Percentiles rank a stretch among this genome's conserved stretches.
Conservation (phyloP, 805 yeast species). For the Lachancea cidri region DNA sequence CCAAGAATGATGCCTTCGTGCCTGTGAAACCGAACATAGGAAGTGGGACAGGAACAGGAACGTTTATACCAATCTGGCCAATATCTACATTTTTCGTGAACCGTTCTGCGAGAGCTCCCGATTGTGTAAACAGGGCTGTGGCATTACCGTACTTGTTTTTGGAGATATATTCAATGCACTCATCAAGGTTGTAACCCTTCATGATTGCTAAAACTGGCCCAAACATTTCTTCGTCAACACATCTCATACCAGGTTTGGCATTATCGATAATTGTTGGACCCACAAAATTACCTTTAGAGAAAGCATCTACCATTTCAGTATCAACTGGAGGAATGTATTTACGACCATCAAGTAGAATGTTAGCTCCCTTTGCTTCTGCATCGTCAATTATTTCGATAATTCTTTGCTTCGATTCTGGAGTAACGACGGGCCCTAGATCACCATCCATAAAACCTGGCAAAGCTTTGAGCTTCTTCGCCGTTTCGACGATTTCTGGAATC, state of each 20-base stretch:
- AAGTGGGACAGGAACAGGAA: background rate
- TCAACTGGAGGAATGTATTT: background rate
- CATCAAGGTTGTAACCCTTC: background rate
- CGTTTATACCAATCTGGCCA: background rate
- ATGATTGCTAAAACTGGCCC: background rate
- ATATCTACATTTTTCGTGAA: background rate
- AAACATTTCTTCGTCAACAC: background rate
- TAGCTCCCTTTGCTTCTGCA: background rate
- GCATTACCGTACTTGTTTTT: background rate
- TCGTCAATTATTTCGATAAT: background rate
- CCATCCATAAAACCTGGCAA: background rate
- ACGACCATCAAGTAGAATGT: background rate
- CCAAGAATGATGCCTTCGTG: background rate
- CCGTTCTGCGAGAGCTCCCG: background rate
- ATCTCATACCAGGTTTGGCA: background rate
- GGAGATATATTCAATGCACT: background rate
- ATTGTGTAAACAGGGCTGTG: background rate
- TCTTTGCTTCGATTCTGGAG: background rate
- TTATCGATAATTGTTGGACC: background rate
- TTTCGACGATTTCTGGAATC: background rate
- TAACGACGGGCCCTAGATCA: background rate
- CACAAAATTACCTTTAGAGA: background rate
- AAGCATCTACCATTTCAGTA: background rate
- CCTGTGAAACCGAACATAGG: background rate
- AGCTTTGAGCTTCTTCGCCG: background rate